A percentile compares a stretch with the other conserved stretches of the same genome.
Evolutionary conservation across 352 stramenopile species (phyloP).

Genomic region (Globisporangium paroecandrum): DNA sequence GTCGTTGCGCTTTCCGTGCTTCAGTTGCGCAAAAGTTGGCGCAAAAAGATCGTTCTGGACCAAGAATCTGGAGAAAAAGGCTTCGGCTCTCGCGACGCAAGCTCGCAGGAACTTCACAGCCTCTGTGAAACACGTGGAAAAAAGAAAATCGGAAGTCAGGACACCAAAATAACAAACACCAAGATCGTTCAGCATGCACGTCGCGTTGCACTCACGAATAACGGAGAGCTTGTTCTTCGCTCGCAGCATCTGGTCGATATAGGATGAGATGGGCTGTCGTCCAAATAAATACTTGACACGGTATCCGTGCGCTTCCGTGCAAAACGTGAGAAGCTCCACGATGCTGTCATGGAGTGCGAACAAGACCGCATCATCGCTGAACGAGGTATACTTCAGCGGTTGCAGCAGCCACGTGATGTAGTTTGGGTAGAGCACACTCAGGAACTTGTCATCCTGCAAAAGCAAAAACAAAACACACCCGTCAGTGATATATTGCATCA

Average conservation of each 20-base stretch:
- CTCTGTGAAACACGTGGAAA: constrained; percentile 28
- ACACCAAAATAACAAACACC: not conserved
- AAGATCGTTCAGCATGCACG: constrained; percentile 1
- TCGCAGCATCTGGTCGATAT: constrained; percentile 68
- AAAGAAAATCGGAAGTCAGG: constrained; percentile 5
- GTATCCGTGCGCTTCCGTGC: constrained; percentile 80
- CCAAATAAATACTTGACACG: constrained; percentile 87
- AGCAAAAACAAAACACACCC: not conserved
- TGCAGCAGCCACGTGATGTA: constrained; percentile 87
- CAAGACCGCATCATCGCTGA: constrained; percentile 42
- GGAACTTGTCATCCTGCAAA: constrained; percentile 79
- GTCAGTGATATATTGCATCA: not conserved
- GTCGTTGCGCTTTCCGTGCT: constrained; percentile 45
- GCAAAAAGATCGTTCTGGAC: constrained; percentile 75
- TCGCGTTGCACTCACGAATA: constrained; percentile 50
- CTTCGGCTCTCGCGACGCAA: constrained; percentile 68
- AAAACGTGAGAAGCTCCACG: constrained; percentile 85
- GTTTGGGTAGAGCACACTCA: constrained; percentile 83
- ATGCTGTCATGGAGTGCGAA: constrained; percentile 82
- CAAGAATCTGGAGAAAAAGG: constrained; percentile 81
- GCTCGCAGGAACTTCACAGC: constrained; percentile 75
- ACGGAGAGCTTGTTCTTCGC: constrained; percentile 84
- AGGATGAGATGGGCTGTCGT: constrained; percentile 68
- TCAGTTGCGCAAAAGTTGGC: constrained; percentile 48
- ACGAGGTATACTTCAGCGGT: constrained; percentile 61